Conservation (phyloP, 257 asterid genomes). For the Jacaranda mimosifolia region DNA sequence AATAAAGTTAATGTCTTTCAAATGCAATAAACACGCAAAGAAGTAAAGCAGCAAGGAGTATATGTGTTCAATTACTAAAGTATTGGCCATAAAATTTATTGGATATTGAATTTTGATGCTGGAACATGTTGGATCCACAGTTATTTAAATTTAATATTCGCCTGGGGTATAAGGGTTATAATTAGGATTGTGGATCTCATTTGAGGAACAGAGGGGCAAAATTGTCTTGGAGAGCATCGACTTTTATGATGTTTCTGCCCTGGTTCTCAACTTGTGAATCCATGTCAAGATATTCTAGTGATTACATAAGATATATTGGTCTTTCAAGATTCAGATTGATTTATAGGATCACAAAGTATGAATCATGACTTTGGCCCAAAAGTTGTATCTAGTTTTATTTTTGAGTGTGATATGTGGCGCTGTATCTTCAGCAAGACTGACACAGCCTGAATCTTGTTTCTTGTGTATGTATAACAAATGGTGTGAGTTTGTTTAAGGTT, state of each 20-base stretch:
- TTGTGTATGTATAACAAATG: neutral
- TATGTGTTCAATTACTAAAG: neutral
- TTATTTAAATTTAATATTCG: neutral
- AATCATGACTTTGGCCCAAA: conserved; percentile 2
- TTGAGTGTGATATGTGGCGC: neutral
- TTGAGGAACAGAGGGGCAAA: too few species aligned
- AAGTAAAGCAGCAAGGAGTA: neutral
- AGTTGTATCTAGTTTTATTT: conserved; percentile 6
- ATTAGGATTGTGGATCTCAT: neutral
- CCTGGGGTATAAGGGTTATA: neutral
- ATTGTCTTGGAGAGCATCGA: too few species aligned
- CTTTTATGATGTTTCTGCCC: too few species aligned
- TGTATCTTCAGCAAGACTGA: too few species aligned
- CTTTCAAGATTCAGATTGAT: neutral
- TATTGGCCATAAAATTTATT: neutral
- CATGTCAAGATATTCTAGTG: conserved; percentile 39
- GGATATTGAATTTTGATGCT: neutral
- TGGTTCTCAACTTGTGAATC: neutral
- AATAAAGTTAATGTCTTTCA: neutral
- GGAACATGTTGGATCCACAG: neutral
- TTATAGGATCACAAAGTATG: neutral
- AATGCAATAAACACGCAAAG: neutral
- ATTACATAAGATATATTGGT: conserved; percentile 22
- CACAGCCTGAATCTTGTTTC: conserved; percentile 1
- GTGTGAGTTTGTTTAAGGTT: conserved; percentile 12